Percentiles rank a stretch among this genome's conserved stretches.
These are phyloP conservation scores for Starmerella ratchasimensis DNA, from an alignment of 805 yeast species.

Conservation along the genomic window DNA sequence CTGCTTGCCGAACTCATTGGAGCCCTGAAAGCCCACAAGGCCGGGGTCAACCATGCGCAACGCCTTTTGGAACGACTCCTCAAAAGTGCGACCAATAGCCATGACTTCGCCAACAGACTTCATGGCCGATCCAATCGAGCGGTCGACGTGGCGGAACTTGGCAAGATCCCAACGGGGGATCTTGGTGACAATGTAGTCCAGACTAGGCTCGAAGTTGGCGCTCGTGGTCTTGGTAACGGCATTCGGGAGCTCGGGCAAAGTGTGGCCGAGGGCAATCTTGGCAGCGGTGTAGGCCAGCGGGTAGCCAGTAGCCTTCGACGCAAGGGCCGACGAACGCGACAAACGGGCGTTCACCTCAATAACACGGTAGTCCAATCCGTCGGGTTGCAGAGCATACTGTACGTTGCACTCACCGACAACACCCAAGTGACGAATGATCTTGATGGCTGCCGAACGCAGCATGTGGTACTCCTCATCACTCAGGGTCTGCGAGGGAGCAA, in stretches of 20 bases:
- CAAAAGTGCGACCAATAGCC: conserved; percentile 97
- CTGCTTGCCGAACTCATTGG: conserved; percentile 59
- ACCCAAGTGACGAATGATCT: conserved; percentile 93
- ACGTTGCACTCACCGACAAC: conserved; percentile 99
- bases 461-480: conserved; percentile 96
- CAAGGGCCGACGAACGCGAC: conserved; percentile 93
- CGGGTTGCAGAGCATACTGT: conserved; percentile 92
- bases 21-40: conserved; percentile 79
- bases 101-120: conserved; percentile 98
- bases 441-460: conserved; percentile 95
- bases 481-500: conserved; percentile 95
- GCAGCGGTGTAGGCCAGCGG: conserved; percentile 99
- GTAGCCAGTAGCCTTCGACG: conserved; percentile 97
- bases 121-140: conserved; percentile 92
- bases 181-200: conserved; percentile 92
- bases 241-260: conserved; percentile 88
- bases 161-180: conserved; percentile 97
- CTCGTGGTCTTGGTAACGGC: conserved; percentile 93
- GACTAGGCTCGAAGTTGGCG: conserved; percentile 93
- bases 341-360: conserved; percentile 96
- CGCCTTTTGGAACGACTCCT: conserved; percentile 96
- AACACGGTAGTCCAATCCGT: conserved; percentile 87
- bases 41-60: conserved; percentile 83
- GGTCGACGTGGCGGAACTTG: conserved; percentile 88
- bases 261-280: conserved; percentile 85